A percentile compares a stretch with the other conserved stretches of the same genome.
Conservation (phyloP, 345 rosid genomes). For the Corchorus capsularis region DNA sequence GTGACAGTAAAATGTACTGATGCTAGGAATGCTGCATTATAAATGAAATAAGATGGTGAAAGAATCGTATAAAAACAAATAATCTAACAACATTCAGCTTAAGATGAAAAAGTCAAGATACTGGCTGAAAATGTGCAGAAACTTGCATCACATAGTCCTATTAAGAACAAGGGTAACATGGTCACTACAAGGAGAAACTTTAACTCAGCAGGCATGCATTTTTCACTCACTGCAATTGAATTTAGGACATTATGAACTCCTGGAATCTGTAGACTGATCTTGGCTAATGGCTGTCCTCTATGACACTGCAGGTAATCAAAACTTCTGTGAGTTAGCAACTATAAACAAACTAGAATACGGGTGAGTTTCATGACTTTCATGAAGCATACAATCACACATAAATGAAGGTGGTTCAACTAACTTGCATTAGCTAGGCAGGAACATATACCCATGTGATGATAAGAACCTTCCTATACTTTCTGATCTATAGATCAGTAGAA, state of each 20-base stretch:
- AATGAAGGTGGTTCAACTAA: not conserved
- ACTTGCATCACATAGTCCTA: not conserved
- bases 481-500: not conserved
- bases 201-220: not conserved
- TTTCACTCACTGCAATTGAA: conserved; percentile 36
- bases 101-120: conserved; percentile 4
- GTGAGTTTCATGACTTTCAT: not conserved
- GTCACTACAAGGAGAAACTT: not conserved
- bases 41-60: not conserved
- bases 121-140: not conserved
- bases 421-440: not conserved
- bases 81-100: not conserved
- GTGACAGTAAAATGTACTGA: not conserved
- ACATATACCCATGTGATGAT: not conserved
- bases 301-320: conserved; percentile 25
- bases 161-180: not conserved
- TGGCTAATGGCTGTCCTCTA: conserved; percentile 32
- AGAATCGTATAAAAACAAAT: not conserved
- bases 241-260: conserved; percentile 42
- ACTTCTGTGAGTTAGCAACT: not conserved
- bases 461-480: not conserved
- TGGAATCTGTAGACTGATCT: conserved; percentile 34
- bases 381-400: not conserved
- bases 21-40: not conserved
- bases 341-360: not conserved